phyloP scores from a whole-genome alignment of 257 asterid species.

The Rehmannia glutinosa region DNA sequence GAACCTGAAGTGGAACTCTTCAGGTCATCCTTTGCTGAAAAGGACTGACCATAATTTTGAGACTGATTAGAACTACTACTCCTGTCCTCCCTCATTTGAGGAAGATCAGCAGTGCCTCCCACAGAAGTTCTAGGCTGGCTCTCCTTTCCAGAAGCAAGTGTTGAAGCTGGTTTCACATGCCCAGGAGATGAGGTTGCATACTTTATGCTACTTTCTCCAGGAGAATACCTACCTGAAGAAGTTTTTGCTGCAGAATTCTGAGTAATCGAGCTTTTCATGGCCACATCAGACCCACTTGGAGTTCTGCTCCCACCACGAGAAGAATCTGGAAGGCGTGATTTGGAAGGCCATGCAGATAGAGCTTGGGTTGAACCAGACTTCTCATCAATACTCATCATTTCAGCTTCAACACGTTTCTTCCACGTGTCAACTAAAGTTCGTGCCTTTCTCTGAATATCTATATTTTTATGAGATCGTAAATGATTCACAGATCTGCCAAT shows the following conservation, averaged over 20 bases:
- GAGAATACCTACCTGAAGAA: constrained; percentile 44
- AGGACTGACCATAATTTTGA: constrained; percentile 47
- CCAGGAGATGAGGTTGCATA: constrained; percentile 69
- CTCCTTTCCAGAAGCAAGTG: constrained; percentile 60
- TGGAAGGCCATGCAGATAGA: constrained; percentile 55
- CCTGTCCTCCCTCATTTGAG: constrained; percentile 60
- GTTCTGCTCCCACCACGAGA: constrained; percentile 50
- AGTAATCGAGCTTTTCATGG: constrained; percentile 49
- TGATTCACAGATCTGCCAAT: constrained; percentile 93
- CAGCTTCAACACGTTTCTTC: constrained; percentile 97
- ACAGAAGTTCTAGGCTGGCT: constrained; percentile 36
- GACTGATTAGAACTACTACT: constrained; percentile 82
- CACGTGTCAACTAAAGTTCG: constrained; percentile 83
- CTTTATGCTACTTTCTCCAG: constrained; percentile 56
- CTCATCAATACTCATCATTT: constrained; percentile 67
- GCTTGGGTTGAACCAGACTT: constrained; percentile 54
- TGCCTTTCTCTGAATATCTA: constrained; percentile 84
- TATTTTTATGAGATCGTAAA: constrained; percentile 74
- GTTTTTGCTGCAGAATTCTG: constrained; percentile 54
- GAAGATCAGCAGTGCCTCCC: constrained; percentile 46
- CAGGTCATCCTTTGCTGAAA: constrained; percentile 57
- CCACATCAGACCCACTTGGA: constrained; percentile 56
- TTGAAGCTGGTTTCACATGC: constrained; percentile 38
- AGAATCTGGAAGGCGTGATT: constrained; percentile 65
- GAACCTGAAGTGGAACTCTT: constrained; percentile 53